A percentile compares a stretch with the other conserved stretches of the same genome.
Conservation (phyloP, 805 yeast genomes). For the Nakazawaea ernobii region DNA sequence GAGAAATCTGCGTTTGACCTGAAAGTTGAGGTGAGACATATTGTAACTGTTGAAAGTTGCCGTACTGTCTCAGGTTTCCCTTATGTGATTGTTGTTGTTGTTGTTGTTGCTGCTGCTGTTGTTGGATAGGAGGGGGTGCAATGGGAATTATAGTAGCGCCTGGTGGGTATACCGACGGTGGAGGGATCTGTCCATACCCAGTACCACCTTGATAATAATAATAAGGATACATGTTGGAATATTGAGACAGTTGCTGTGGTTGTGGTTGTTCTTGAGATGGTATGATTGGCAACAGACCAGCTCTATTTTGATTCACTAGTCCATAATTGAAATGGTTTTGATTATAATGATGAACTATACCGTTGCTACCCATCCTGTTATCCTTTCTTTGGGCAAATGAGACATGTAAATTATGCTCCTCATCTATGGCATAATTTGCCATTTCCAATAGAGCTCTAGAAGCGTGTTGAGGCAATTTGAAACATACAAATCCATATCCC, state of each 20-base stretch:
- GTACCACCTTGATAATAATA: conserved; percentile 9
- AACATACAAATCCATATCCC: conserved; percentile 83
- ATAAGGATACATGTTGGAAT: conserved; percentile 5
- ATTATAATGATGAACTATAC: conserved; percentile 27
- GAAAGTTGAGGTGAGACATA: conserved; percentile 12
- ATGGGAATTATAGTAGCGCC: not conserved
- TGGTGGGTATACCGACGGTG: conserved; percentile 5
- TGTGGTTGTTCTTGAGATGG: not conserved
- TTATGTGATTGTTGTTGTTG: conserved; percentile 8
- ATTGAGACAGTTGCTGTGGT: not conserved
- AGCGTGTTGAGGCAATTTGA: conserved; percentile 59
- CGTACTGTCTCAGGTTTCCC: not conserved
- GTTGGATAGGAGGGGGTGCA: conserved; percentile 9
- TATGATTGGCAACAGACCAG: not conserved
- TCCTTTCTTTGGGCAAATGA: conserved; percentile 76
- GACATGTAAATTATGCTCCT: conserved; percentile 53
- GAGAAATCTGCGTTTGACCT: conserved; percentile 10
- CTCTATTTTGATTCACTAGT: not conserved
- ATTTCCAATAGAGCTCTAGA: conserved; percentile 61
- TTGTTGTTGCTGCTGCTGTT: conserved; percentile 7
- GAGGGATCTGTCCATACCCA: not conserved
- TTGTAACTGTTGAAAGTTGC: conserved; percentile 9
- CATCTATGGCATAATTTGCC: conserved; percentile 43
- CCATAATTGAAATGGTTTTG: conserved; percentile 24
- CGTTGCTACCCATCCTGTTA: conserved; percentile 34